These are phyloP conservation scores for Gamsiella multidivaricata DNA, from an alignment of 192 early-diverging fungal genomes.

Conservation along the genomic window DNA sequence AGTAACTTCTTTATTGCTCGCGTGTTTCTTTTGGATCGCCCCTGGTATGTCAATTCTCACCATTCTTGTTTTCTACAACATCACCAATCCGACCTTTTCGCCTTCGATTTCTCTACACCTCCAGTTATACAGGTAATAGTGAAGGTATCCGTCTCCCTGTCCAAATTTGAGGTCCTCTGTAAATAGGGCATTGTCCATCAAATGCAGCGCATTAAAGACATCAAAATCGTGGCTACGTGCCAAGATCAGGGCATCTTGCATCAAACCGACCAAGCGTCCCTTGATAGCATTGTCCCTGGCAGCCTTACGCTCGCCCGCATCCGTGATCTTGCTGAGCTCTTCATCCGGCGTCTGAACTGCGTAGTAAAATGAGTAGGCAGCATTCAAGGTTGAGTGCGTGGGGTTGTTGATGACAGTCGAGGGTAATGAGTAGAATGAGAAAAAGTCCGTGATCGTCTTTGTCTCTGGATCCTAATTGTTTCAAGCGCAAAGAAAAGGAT, in stretches of 20 bases:
- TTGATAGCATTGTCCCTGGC: constrained; percentile 61
- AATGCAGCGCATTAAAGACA: constrained; percentile 93
- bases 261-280: constrained; percentile 67
- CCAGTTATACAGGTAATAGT: constrained; percentile 99
- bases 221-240: constrained; percentile 83
- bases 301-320: constrained; percentile 48
- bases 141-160: constrained; percentile 90
- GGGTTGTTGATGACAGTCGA: constrained; percentile 87
- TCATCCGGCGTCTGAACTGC: constrained; percentile 60
- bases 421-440: constrained; percentile 96
- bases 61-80: constrained; percentile 70
- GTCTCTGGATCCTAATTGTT: constrained; percentile 59
- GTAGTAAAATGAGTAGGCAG: constrained; percentile 98
- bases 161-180: constrained; percentile 90
- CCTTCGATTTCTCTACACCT: constrained; percentile 73
- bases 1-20: too few species aligned
- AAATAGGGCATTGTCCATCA: constrained; percentile 91
- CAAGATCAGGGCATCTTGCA: constrained; percentile 84
- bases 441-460: constrained; percentile 85
- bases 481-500: constrained; percentile 8
- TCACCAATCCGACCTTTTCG: constrained; percentile 86
- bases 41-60: too few species aligned
- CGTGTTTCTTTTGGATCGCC: too few species aligned
- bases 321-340: constrained; percentile 32
- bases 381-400: constrained; percentile 79